These are phyloP conservation scores for Trichocomaceae sp. DNA, from an alignment of 2,329 filamentous ascomycete species.

Conservation along the genomic window DNA sequence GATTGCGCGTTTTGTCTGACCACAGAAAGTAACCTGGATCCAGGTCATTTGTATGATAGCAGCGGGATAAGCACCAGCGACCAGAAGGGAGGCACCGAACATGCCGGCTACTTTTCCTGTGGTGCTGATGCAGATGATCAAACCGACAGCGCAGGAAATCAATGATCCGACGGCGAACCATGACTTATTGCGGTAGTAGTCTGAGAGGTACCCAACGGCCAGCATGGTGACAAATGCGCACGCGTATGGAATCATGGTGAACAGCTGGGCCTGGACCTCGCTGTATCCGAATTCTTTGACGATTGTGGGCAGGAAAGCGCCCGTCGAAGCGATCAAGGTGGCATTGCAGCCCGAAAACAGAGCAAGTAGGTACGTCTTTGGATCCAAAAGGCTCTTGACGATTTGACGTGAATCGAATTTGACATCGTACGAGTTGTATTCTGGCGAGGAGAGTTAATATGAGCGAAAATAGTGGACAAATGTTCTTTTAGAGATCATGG, in stretches of 20 bases:
- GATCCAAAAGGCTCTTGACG: neutral
- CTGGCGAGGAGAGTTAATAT: neutral
- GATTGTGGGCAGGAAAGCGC: neutral
- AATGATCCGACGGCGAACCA: neutral
- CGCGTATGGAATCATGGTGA: neutral
- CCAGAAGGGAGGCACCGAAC: neutral
- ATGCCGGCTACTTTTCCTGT: neutral
- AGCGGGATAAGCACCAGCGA: neutral
- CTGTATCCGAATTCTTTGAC: neutral
- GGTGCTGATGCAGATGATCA: neutral
- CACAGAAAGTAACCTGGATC: neutral
- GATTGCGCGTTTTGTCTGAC: neutral
- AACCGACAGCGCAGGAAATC: neutral
- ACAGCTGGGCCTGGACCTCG: neutral
- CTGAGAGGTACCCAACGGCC: neutral
- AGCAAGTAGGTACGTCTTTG: neutral
- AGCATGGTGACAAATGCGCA: neutral
- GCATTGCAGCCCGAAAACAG: neutral
- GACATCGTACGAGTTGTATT: neutral
- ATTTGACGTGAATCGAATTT: neutral
- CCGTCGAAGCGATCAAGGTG: neutral
- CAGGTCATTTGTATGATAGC: neutral
- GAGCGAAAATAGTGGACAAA: neutral
- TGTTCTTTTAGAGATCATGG: neutral
- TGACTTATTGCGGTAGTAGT: neutral